Evolutionary conservation across 2,329 filamentous ascomycete species (phyloP), one percentile per base, ranked within the genome.

Genomic region (Aspergillus versicolor): DNA sequence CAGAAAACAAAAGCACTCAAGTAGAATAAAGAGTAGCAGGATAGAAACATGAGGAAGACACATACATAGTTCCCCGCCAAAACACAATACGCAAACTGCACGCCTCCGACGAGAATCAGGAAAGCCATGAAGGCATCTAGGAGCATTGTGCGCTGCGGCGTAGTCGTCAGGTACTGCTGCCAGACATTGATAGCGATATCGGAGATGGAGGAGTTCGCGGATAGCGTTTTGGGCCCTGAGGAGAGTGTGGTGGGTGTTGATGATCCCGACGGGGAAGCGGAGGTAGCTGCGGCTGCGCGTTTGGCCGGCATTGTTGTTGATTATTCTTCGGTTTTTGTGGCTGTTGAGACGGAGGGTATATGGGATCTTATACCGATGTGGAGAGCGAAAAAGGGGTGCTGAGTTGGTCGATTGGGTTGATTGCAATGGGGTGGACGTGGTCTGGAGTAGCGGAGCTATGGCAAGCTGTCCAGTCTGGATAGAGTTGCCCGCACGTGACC

Each of bases 51-150:
- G 40, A n/a, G 40, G 52, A 34, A 27, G 57, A 34, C 47, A 84
- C 91, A 61, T 84, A 99, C 94, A 70, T 93, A 99, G 77, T 97
- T 97, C 64, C 94, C 94, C 54, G 87, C 91, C 65, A 97, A 70
- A 55, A 97, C 81, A 73, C 93, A 97, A 78, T 99, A 99, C 59
- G 90, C 74, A 75, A 99, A 97, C 77, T 99, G 94, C 68, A 97
- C 74, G n/a, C 80, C 91, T 50, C 92, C 94, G 4, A 96, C 90
- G 1, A 88, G 81, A 21, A 94, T 86, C 58, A 99, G 79, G 74
- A 97, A 99, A 3, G 77, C 85, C 84, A 99, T 87, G 75, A 99
- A 99, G 37, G 84, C 84, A 75, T 99, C 94, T 61, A 97, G 84
- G 60, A 99, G 84, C 83, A 96, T 94, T 47, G 89, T 93, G 61